Evolutionary conservation across 192 early-diverging fungal species (phyloP).

Genomic region (Helicostylum pulchrum): DNA sequence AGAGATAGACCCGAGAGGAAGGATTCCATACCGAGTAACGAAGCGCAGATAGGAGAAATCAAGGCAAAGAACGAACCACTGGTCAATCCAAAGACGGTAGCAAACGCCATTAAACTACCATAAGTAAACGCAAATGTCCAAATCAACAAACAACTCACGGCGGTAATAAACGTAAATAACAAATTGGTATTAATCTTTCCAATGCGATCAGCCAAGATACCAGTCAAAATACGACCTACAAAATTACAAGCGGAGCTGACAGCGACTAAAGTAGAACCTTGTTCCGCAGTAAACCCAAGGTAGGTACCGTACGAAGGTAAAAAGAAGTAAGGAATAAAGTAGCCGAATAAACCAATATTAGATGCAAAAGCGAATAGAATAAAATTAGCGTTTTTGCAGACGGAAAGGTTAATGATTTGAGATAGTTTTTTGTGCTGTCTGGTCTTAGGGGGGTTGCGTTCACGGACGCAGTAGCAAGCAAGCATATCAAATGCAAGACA

Average conservation of each 20-base stretch:
- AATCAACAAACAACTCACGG: conserved; percentile 23
- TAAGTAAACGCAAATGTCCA: conserved; percentile 34
- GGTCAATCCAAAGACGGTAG: conserved; percentile 31
- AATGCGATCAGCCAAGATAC: conserved; percentile 24
- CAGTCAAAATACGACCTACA: conserved; percentile 27
- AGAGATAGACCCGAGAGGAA: conserved; percentile 28
- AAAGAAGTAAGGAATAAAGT: conserved; percentile 32
- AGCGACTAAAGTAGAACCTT: conserved; percentile 25
- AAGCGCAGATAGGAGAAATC: conserved; percentile 28
- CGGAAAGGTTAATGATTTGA: conserved; percentile 16
- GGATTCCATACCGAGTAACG: conserved; percentile 17
- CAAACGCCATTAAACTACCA: conserved; percentile 29
- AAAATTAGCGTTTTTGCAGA: conserved; percentile 24
- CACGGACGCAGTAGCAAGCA: conserved; percentile 12
- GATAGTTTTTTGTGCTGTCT: background rate
- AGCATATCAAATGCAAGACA: conserved; percentile 4
- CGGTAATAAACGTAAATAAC: conserved; percentile 26
- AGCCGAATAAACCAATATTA: conserved; percentile 17
- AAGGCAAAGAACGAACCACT: conserved; percentile 36
- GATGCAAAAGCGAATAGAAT: conserved; percentile 23
- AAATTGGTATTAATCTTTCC: conserved; percentile 32
- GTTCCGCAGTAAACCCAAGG: conserved; percentile 19
- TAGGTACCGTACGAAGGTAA: conserved; percentile 26
- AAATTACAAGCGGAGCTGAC: conserved; percentile 22
- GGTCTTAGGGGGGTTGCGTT: background rate